phyloP scores from a whole-genome alignment of 257 asterid genomes.

The Ophiorrhiza pumila region DNA sequence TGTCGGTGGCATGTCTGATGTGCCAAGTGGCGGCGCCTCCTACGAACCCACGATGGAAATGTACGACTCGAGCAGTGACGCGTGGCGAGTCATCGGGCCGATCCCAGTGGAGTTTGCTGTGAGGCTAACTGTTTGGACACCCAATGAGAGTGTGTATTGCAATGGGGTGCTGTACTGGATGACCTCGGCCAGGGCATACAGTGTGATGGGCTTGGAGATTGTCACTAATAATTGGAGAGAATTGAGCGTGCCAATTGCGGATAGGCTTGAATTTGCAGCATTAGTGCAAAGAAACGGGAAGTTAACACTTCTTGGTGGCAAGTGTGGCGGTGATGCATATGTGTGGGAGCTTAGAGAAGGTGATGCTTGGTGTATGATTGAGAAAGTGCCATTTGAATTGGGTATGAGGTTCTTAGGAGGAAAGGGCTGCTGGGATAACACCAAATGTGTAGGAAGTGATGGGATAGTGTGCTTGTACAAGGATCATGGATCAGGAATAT shows the following conservation, averaged over 20 bases:
- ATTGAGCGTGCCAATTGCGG: slow-evolving; percentile 68
- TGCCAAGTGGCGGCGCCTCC: slow-evolving; percentile 41
- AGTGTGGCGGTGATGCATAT: slow-evolving; percentile 37
- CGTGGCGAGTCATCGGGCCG: slow-evolving; percentile 38
- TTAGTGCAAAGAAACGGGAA: slow-evolving; percentile 52
- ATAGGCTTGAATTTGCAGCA: slow-evolving; percentile 72
- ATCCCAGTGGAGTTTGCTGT: slow-evolving; percentile 76
- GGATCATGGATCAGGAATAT: slow-evolving; percentile 58
- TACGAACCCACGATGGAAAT: slow-evolving; percentile 62
- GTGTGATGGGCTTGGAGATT: slow-evolving; percentile 63
- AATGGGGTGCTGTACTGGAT: slow-evolving; percentile 68
- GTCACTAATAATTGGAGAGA: slow-evolving; percentile 51
- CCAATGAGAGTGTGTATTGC: slow-evolving; percentile 56
- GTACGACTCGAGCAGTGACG: slow-evolving; percentile 42
- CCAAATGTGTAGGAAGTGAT: slow-evolving; percentile 56
- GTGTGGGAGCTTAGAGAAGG: slow-evolving; percentile 64
- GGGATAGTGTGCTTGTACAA: slow-evolving; percentile 59
- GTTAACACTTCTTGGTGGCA: slow-evolving; percentile 65
- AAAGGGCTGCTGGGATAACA: slow-evolving; percentile 48
- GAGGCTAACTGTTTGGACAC: slow-evolving; percentile 89
- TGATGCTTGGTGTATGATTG: slow-evolving; percentile 53
- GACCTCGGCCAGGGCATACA: slow-evolving; percentile 75
- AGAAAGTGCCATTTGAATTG: slow-evolving; percentile 50
- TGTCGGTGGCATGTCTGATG: slow-evolving; percentile 85
- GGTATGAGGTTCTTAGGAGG: slow-evolving; percentile 40